Percentiles rank a stretch among this genome's conserved stretches.
Evolutionary conservation across 441 rosid genomes (phyloP).

Genomic region (Gossypium lobatum): DNA sequence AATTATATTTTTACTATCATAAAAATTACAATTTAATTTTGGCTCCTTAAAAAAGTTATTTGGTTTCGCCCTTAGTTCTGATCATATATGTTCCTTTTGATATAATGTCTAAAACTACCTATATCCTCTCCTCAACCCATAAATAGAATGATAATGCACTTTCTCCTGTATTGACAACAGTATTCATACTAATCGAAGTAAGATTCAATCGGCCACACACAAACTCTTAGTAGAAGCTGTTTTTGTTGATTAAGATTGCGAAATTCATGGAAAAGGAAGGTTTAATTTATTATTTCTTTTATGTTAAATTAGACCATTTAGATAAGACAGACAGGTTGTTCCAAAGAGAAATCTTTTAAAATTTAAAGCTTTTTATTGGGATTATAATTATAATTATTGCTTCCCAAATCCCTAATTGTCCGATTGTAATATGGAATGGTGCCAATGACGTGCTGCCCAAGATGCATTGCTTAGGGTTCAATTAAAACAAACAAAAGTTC

Average conservation of each 20-base stretch:
- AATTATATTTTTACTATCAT: too few species aligned
- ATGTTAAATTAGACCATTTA: neutral
- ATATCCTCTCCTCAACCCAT: too few species aligned
- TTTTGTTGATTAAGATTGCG: neutral
- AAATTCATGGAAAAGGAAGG: neutral
- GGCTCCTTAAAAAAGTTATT: too few species aligned
- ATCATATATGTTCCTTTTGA: too few species aligned
- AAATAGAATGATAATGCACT: too few species aligned
- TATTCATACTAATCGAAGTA: too few species aligned
- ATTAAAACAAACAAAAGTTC: neutral
- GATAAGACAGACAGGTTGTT: neutral
- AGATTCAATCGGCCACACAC: neutral
- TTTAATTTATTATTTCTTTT: neutral
- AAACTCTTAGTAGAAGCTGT: neutral
- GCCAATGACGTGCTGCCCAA: neutral
- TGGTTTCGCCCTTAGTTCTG: too few species aligned
- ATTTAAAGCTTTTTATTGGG: neutral
- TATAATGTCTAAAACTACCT: fast-evolving
- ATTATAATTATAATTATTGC: neutral
- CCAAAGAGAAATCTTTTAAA: neutral
- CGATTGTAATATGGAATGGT: neutral
- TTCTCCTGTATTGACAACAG: too few species aligned
- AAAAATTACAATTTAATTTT: too few species aligned
- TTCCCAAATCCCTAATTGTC: neutral
- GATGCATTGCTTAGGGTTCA: neutral